Evolutionary conservation across 1,284 basidiomycete genomes (phyloP), one percentile per base, ranked within the genome.

Genomic region (Ceratobasidium papillatum): DNA sequence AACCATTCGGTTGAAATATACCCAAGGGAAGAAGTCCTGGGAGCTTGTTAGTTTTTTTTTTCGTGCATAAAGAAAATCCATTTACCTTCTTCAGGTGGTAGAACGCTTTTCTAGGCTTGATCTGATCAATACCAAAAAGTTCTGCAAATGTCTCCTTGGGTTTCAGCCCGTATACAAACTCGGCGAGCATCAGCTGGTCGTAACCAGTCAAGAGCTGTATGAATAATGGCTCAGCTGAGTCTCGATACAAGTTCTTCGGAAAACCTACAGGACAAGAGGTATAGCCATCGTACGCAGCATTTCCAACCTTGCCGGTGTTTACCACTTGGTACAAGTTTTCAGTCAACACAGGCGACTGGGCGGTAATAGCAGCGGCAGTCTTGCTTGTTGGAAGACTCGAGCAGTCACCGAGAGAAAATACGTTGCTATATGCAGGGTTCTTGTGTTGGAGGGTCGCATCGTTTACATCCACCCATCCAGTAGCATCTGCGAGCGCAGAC

Each of bases 371-470:
- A 1, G 97, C 96, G 0, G 94, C 94, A 0, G 97, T 99, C 87
- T 98, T 99, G 82, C 94, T 95, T 14, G 95, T 99, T 5, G 96
- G 96, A 54, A 98, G 84, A 66, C 91, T 94, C 32, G 94, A 94
- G 77, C 93, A 94, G 81, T 99, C 97, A 32, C 97, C 97, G 25
- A 76, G 72, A 19, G 75, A 69, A 59, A 75, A 77, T 3, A 78
- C 71, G 45, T 77, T 77, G 51, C 43, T 85, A 62, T 75, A 93
- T 79, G 90, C 88, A 2, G 89, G 86, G 76, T 96, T 95, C 76
- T 87, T 90, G 82, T 97, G 95, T 78, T 92, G 91, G 45, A 96
- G 87, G 0, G 94, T 96, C 1, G 82, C 87, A 76, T 89, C 86
- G 82, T 97, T 86, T 61, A 99, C 95, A 63, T 93, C 88, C 8